A percentile compares a stretch with the other conserved stretches of the same genome.
phyloP scores from a whole-genome alignment of 129 eudicot genomes.

The Flaveria brownii region DNA sequence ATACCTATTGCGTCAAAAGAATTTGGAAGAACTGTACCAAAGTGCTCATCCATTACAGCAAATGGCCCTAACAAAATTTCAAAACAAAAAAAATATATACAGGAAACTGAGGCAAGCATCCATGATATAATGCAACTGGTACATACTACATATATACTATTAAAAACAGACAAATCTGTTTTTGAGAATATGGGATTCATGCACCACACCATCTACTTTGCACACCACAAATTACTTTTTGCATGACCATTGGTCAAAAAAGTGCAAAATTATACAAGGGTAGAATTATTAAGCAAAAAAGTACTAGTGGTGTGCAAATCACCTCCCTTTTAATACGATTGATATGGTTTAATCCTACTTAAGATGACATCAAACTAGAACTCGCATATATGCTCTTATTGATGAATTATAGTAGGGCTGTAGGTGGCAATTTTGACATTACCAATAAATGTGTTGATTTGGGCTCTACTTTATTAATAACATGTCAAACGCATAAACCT shows the following conservation, averaged over 20 bases:
- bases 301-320: background rate
- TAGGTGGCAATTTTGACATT: background rate
- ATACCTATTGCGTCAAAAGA: slow-evolving; percentile 93
- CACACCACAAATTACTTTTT: background rate
- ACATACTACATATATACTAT: slow-evolving; percentile 2
- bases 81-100: background rate
- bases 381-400: background rate
- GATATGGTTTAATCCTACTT: background rate
- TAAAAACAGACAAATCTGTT: background rate
- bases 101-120: background rate
- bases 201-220: background rate
- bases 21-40: slow-evolving; percentile 75
- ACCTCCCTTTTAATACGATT: background rate
- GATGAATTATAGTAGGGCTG: background rate
- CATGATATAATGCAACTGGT: slow-evolving; percentile 3
- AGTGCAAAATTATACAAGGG: background rate
- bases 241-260: background rate
- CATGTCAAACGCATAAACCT: background rate
- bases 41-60: slow-evolving; percentile 88
- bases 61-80: slow-evolving; percentile 67
- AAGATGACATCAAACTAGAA: background rate
- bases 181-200: slow-evolving; percentile 3
- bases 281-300: background rate
- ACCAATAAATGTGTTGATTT: background rate
- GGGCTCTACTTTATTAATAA: background rate